Conservation (phyloP, 192 early-diverging fungal species). For the Podila horticola region DNA sequence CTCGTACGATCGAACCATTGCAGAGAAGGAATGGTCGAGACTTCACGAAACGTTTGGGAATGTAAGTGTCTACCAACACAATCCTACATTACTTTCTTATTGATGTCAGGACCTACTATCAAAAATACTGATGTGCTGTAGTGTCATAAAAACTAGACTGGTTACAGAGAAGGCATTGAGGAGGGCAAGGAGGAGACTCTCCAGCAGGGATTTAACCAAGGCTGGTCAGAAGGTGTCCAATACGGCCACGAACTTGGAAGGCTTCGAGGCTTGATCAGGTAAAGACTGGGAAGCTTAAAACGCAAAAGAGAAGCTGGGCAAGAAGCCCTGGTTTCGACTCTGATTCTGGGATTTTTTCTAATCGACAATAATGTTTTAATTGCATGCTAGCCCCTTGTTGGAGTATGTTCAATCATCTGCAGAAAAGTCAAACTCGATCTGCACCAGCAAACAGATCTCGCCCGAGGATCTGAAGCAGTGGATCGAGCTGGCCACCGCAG, state of each 20-base stretch:
- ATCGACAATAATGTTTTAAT: neutral
- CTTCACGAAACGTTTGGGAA: constrained; percentile 72
- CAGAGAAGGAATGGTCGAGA: constrained; percentile 68
- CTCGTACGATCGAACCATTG: constrained; percentile 64
- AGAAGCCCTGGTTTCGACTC: too few species aligned
- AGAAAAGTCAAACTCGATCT: neutral
- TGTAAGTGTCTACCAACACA: constrained; percentile 37
- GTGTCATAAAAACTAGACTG: constrained; percentile 48
- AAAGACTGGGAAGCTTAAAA: neutral
- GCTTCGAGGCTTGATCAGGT: constrained; percentile 66
- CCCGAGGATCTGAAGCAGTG: constrained; percentile 14
- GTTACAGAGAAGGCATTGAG: constrained; percentile 72
- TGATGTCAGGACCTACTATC: neutral
- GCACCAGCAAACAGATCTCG: neutral
- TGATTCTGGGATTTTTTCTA: too few species aligned
- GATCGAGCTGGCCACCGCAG: constrained; percentile 11
- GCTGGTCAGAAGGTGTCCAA: constrained; percentile 64
- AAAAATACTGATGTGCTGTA: neutral
- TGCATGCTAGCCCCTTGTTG: constrained; percentile 19
- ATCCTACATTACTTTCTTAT: constrained; percentile 3
- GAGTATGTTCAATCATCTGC: constrained; percentile 24
- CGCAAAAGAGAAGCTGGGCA: too few species aligned
- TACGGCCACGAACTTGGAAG: constrained; percentile 62
- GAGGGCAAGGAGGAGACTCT: constrained; percentile 68
- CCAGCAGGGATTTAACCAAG: constrained; percentile 71